A percentile compares a stretch with the other conserved stretches of the same genome.
Evolutionary conservation across 148 eudicot species (phyloP).

Genomic region (Nyssa sinensis): DNA sequence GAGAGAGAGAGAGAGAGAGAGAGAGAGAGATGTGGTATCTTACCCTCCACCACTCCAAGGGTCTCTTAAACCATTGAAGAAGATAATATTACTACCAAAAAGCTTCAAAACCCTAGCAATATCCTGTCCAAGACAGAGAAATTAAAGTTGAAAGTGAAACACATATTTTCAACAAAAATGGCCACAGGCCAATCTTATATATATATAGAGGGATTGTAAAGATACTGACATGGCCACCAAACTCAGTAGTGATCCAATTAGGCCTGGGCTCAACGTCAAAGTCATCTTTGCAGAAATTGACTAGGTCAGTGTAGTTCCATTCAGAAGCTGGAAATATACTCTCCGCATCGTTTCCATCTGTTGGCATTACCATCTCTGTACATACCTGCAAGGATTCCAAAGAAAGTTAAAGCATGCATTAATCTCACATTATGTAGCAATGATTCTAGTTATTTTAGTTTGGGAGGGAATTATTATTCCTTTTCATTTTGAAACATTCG

Average conservation of each 20-base stretch:
- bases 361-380: conserved; percentile 66
- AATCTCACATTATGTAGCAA: background rate
- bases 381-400: conserved; percentile 40
- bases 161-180: no score
- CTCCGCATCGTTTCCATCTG: conserved; percentile 46
- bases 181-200: no score
- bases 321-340: conserved; percentile 54
- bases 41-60: conserved; percentile 94
- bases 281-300: conserved; percentile 16
- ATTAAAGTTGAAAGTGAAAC: no score
- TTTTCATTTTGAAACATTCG: no score
- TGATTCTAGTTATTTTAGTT: no score
- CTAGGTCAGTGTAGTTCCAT: conserved; percentile 29
- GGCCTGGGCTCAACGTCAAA: conserved; percentile 56
- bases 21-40: background rate
- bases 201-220: no score
- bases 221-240: conserved; percentile 58
- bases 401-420: no score
- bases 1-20: conserved; percentile 3
- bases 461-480: no score
- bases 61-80: no score
- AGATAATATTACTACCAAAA: no score
- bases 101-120: conserved; percentile 44
- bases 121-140: conserved; percentile 26
- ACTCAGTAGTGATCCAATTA: conserved; percentile 64